A percentile compares a stretch with the other conserved stretches of the same genome.
Conservation (phyloP, 306 rosid species). For the Mucuna pruriens region DNA sequence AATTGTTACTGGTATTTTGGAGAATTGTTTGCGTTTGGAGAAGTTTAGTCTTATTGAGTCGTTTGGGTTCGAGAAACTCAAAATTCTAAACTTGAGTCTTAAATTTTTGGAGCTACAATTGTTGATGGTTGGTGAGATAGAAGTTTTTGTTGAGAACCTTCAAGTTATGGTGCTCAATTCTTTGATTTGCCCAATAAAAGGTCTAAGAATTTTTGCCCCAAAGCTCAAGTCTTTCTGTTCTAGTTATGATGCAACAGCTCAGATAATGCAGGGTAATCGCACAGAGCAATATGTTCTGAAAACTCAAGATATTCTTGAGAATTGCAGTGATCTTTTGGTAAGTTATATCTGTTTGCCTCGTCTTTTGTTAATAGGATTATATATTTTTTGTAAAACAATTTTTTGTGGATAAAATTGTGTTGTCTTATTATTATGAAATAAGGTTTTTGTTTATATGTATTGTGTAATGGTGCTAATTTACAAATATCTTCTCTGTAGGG, state of each 20-base stretch:
- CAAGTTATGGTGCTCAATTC: not conserved
- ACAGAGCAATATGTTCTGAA: not conserved
- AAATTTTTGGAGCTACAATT: constrained; percentile 14
- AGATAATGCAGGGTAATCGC: fast-evolving
- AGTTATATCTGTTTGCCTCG: not conserved
- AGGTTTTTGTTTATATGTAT: not conserved
- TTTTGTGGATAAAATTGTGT: not conserved
- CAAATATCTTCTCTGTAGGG: not conserved
- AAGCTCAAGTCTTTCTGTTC: not conserved
- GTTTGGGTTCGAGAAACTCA: not conserved
- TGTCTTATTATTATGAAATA: not conserved
- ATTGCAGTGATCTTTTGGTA: constrained; percentile 17
- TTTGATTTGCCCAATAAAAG: not conserved
- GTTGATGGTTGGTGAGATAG: not conserved
- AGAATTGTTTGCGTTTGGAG: constrained; percentile 3
- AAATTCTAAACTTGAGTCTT: not conserved
- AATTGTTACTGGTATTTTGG: not conserved
- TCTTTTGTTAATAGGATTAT: not conserved
- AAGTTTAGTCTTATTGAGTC: constrained; percentile 16
- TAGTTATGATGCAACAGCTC: not conserved
- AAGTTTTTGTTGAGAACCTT: constrained; percentile 23
- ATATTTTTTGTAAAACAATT: not conserved
- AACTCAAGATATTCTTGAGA: constrained; percentile 33
- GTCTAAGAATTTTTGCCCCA: not conserved
- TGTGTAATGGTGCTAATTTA: not conserved